Evolutionary conservation across 257 asterid species (phyloP).

Genomic region (Lithospermum erythrorhizon): DNA sequence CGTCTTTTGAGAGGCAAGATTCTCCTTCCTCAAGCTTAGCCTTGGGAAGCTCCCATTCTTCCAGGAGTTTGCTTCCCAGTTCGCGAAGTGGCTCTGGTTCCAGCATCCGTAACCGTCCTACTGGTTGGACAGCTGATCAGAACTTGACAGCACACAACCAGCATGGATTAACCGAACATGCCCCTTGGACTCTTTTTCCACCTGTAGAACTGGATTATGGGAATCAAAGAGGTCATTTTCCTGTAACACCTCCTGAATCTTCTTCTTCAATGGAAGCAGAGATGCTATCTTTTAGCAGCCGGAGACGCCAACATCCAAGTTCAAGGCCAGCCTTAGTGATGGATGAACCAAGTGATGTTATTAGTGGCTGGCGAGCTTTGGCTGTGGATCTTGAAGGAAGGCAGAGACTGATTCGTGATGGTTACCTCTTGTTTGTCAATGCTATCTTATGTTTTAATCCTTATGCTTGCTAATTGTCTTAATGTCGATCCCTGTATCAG

Average conservation of each 20-base stretch:
- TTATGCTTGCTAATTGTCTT: slow-evolving; percentile 4
- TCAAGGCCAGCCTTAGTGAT: slow-evolving; percentile 34
- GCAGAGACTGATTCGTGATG: slow-evolving; percentile 50
- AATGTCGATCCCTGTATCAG: slow-evolving; percentile 23
- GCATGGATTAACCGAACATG: slow-evolving; percentile 34
- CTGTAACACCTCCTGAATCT: slow-evolving; percentile 35
- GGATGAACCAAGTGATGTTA: slow-evolving; percentile 37
- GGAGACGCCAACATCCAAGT: slow-evolving; percentile 26
- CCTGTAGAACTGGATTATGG: slow-evolving; percentile 47
- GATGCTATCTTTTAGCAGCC: slow-evolving; percentile 21
- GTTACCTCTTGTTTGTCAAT: slow-evolving; percentile 10
- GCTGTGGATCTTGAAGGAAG: slow-evolving; percentile 58
- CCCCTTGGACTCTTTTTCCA: slow-evolving; percentile 43
- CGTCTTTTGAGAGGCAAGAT: slow-evolving; percentile 48
- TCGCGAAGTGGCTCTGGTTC: slow-evolving; percentile 33
- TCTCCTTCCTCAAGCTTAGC: slow-evolving; percentile 55
- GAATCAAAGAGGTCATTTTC: slow-evolving; percentile 38
- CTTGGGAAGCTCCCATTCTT: slow-evolving; percentile 39
- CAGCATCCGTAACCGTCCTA: slow-evolving; percentile 27
- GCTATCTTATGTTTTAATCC: slow-evolving; percentile 6
- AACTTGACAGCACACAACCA: slow-evolving; percentile 32
- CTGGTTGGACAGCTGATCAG: slow-evolving; percentile 47
- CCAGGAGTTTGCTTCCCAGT: slow-evolving; percentile 36
- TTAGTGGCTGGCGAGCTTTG: slow-evolving; percentile 45
- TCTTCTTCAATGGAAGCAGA: slow-evolving; percentile 26